phyloP scores from a whole-genome alignment of 2,329 filamentous ascomycete species.

The Colletotrichum cuscutae region DNA sequence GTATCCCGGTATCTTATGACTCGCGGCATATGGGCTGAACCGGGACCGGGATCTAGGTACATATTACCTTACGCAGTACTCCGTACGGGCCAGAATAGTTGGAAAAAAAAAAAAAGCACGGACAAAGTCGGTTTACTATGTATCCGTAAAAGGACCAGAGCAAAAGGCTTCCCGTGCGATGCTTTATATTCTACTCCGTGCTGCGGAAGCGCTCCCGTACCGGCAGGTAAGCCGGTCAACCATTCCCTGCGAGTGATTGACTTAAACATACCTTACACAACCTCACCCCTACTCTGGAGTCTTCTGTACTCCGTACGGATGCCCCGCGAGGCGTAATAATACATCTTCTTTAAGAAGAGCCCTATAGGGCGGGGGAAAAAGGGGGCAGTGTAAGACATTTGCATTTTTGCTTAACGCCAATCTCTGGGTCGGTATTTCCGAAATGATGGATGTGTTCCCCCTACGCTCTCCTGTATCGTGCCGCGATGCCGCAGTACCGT shows the following conservation, averaged over 20 bases:
- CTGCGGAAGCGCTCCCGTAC: background rate
- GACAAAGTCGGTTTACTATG: too few species aligned
- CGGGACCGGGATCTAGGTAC: background rate
- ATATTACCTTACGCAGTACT: too few species aligned
- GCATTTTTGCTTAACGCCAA: too few species aligned
- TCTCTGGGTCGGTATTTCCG: background rate
- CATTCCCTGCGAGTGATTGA: too few species aligned
- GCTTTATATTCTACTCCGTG: background rate
- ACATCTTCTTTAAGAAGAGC: background rate
- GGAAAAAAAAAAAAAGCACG: too few species aligned
- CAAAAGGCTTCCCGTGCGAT: background rate
- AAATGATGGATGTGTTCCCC: too few species aligned
- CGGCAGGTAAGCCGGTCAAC: too few species aligned
- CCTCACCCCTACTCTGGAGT: too few species aligned
- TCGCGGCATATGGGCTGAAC: conserved; percentile 7
- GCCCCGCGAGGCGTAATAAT: background rate
- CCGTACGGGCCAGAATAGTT: too few species aligned
- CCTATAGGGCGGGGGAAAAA: conserved; percentile 1
- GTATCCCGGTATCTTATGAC: conserved; percentile 3
- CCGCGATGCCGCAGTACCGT: background rate
- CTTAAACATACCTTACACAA: background rate
- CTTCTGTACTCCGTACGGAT: background rate
- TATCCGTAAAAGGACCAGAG: too few species aligned
- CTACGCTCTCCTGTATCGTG: background rate
- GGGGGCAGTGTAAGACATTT: background rate